Evolutionary conservation across 169 alveolate species (phyloP).

Genomic region (Eimeria necatrix): DNA sequence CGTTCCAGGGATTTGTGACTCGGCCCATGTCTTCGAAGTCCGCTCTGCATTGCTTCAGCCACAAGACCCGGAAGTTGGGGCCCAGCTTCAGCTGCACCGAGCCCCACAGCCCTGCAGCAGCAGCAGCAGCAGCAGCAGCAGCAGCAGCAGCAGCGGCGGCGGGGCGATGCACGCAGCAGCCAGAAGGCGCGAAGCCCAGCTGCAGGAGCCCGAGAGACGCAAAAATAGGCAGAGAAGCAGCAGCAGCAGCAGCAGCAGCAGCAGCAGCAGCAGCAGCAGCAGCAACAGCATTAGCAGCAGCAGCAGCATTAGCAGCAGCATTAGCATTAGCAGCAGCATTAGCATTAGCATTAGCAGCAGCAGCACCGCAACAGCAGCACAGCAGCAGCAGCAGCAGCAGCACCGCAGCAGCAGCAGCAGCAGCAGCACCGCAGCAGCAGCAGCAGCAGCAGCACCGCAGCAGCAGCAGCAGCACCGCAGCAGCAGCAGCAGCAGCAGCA

Average conservation of each 20-base stretch:
- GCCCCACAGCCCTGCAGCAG: slow-evolving; percentile 88
- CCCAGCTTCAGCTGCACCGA: slow-evolving; percentile 85
- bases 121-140: slow-evolving; percentile 29
- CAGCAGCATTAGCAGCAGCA: too few species aligned
- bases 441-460: too few species aligned
- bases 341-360: too few species aligned
- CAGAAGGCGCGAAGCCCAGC: background rate
- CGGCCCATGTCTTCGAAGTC: slow-evolving; percentile 87
- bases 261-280: background rate
- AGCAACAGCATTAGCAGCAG: background rate
- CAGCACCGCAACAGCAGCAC: too few species aligned
- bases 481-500: too few species aligned
- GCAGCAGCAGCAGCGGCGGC: slow-evolving; percentile 22
- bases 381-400: background rate
- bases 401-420: background rate
- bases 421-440: too few species aligned
- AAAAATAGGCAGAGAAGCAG: background rate
- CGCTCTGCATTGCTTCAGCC: slow-evolving; percentile 89
- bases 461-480: too few species aligned
- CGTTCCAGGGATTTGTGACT: slow-evolving; percentile 88
- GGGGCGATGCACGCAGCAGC: too few species aligned
- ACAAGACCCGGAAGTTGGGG: slow-evolving; percentile 90
- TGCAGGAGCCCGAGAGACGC: background rate
- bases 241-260: slow-evolving; percentile 6
- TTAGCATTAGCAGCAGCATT: too few species aligned